phyloP scores from a whole-genome alignment of 148 eudicot genomes.

The Camellia japonica region DNA sequence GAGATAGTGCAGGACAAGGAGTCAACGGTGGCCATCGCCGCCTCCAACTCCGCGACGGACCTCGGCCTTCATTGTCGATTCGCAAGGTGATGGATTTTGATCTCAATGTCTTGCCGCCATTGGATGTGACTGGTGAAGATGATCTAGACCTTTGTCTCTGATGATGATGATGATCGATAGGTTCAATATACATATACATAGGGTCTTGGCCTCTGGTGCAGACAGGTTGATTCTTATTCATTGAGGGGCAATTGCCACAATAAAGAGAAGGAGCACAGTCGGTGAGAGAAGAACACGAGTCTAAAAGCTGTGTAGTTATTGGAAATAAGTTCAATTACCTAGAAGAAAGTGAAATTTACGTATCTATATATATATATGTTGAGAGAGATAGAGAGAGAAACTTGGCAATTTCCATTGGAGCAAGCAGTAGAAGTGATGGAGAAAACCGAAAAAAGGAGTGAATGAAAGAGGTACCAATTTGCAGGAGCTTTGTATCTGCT shows the following conservation, averaged over 20 bases:
- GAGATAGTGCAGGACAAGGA: too few relatives aligned
- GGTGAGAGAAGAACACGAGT: conserved; percentile 68
- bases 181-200: too few relatives aligned
- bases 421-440: conserved; percentile 53
- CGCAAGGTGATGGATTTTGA: too few relatives aligned
- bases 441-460: conserved; percentile 25
- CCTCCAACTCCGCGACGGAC: too few relatives aligned
- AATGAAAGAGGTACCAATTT: conserved; percentile 14
- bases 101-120: too few relatives aligned
- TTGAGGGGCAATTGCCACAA: conserved; percentile 88
- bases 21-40: too few relatives aligned
- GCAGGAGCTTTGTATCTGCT: conserved; percentile 22
- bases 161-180: too few relatives aligned
- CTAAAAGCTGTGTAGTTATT: conserved; percentile 52
- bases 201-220: conserved; percentile 78
- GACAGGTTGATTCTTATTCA: conserved; percentile 52
- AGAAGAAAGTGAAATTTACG: conserved; percentile 13
- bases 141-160: too few relatives aligned
- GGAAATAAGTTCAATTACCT: conserved; percentile 23
- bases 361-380: conserved; percentile 27
- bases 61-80: too few relatives aligned
- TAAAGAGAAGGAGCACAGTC: conserved; percentile 82
- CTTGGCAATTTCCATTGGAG: conserved; percentile 84
- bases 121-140: too few relatives aligned
- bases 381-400: conserved; percentile 11